These are phyloP conservation scores for Penicillium corylophilum DNA, from an alignment of 2,329 filamentous ascomycete genomes.

Conservation along the genomic window DNA sequence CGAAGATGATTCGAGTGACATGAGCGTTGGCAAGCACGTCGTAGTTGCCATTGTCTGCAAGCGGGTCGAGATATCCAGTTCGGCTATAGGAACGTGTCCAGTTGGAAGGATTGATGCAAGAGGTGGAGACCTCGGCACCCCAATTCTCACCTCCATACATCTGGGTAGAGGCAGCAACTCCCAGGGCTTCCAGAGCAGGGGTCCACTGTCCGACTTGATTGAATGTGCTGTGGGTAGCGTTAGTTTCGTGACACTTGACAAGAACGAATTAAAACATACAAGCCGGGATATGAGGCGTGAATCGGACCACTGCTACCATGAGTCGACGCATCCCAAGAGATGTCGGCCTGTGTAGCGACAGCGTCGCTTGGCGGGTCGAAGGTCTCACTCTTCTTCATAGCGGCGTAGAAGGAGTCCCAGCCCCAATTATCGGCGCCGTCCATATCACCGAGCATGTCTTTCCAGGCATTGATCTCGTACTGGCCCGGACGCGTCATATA, in stretches of 20 bases:
- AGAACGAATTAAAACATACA: slow-evolving; percentile 14
- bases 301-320: slow-evolving; percentile 27
- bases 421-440: slow-evolving; percentile 36
- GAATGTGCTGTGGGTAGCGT: slow-evolving; percentile 26
- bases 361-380: slow-evolving; percentile 20
- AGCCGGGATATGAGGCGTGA: slow-evolving; percentile 27
- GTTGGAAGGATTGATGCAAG: slow-evolving; percentile 35
- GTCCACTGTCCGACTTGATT: slow-evolving; percentile 29
- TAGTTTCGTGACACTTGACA: neutral
- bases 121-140: slow-evolving; percentile 36
- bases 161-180: slow-evolving; percentile 26
- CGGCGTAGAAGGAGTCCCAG: slow-evolving; percentile 36
- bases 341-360: slow-evolving; percentile 22
- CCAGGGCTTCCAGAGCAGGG: slow-evolving; percentile 21
- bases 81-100: slow-evolving; percentile 39
- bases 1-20: slow-evolving; percentile 33
- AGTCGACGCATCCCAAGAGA: slow-evolving; percentile 24
- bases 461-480: slow-evolving; percentile 36
- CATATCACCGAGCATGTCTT: slow-evolving; percentile 33
- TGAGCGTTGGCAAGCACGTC: slow-evolving; percentile 33
- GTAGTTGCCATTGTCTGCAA: slow-evolving; percentile 33
- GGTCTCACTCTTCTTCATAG: slow-evolving; percentile 33
- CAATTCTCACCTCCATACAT: slow-evolving; percentile 34
- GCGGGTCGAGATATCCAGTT: slow-evolving; percentile 36
- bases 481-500: slow-evolving; percentile 37